phyloP scores from a whole-genome alignment of 306 rosid species.

The Medicago arabica region DNA sequence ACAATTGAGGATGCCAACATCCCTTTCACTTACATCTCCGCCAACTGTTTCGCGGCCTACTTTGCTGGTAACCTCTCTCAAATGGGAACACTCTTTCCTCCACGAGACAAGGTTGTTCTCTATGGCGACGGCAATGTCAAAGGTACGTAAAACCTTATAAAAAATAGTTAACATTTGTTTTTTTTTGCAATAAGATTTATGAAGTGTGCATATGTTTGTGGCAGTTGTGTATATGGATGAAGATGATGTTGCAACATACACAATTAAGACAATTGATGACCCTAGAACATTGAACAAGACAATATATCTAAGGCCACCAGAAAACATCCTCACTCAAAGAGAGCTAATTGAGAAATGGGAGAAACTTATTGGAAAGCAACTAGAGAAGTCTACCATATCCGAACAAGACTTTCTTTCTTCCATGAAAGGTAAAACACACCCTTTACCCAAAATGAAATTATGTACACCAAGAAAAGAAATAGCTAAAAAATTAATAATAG shows the following conservation, averaged over 20 bases:
- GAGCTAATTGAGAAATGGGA: slow-evolving; percentile 79
- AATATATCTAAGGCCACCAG: slow-evolving; percentile 71
- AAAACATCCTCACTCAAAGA: slow-evolving; percentile 71
- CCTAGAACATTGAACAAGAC: slow-evolving; percentile 85
- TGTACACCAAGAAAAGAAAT: not conserved
- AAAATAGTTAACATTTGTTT: not conserved
- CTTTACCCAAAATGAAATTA: not conserved
- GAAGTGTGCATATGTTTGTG: not conserved
- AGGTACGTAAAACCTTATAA: slow-evolving; percentile 47
- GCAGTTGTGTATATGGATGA: slow-evolving; percentile 67
- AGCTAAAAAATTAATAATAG: not conserved
- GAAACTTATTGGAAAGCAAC: slow-evolving; percentile 54
- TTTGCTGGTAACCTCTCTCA: slow-evolving; percentile 79
- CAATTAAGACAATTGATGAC: slow-evolving; percentile 78
- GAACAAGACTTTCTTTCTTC: slow-evolving; percentile 63
- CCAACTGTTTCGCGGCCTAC: slow-evolving; percentile 78
- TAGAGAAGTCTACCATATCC: slow-evolving; percentile 56
- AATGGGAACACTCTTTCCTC: slow-evolving; percentile 70
- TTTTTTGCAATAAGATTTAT: not conserved
- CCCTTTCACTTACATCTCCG: slow-evolving; percentile 80
- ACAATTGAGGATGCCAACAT: slow-evolving; percentile 81
- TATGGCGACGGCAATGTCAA: slow-evolving; percentile 78
- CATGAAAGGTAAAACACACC: slow-evolving; percentile 60
- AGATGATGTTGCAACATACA: slow-evolving; percentile 73
- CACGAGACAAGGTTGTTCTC: slow-evolving; percentile 59